Percentiles rank a stretch among this genome's conserved stretches.
These are phyloP conservation scores for Thraustochytrium striatum DNA, from an alignment of 352 stramenopile species.

Conservation along the genomic window DNA sequence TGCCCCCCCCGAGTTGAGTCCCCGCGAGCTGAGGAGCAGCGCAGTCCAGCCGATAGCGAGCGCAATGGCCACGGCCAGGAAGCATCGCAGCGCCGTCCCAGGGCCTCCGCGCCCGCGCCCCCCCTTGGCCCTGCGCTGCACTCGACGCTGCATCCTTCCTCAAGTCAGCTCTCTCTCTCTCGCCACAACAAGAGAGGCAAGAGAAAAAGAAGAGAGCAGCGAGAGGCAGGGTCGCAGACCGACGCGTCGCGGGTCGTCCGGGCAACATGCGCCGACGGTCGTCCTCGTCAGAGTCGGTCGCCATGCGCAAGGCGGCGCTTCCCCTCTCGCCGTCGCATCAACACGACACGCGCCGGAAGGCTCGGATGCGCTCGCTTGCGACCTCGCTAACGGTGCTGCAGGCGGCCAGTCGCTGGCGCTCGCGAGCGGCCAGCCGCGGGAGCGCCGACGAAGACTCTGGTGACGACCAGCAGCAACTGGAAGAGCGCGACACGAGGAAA, in stretches of 20 bases:
- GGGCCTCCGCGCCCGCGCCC: too few relatives aligned
- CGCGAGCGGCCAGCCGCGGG: too few relatives aligned
- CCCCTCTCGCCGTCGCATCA: slow-evolving; percentile 9
- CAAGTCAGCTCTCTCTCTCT: too few relatives aligned
- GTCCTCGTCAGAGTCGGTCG: background rate
- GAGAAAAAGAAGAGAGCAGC: too few relatives aligned
- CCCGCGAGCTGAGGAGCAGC: background rate
- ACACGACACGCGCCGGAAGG: slow-evolving; percentile 21
- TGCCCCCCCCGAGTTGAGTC: background rate
- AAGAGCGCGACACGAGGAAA: background rate
- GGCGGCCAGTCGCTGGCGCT: too few relatives aligned
- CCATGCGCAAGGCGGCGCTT: background rate
- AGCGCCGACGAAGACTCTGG: background rate
- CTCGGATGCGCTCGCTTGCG: slow-evolving; percentile 2
- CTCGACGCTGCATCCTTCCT: too few relatives aligned
- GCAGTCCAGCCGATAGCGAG: background rate
- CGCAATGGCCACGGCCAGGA: too few relatives aligned
- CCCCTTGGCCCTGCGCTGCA: too few relatives aligned
- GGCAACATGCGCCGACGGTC: background rate
- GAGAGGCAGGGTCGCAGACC: too few relatives aligned
- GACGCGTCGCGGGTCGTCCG: background rate
- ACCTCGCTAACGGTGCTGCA: slow-evolving; percentile 13
- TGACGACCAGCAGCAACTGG: background rate
- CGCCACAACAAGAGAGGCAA: too few relatives aligned
- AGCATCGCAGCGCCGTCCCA: too few relatives aligned